Conservation (phyloP, 148 eudicot species). For the Cornus controversa region DNA sequence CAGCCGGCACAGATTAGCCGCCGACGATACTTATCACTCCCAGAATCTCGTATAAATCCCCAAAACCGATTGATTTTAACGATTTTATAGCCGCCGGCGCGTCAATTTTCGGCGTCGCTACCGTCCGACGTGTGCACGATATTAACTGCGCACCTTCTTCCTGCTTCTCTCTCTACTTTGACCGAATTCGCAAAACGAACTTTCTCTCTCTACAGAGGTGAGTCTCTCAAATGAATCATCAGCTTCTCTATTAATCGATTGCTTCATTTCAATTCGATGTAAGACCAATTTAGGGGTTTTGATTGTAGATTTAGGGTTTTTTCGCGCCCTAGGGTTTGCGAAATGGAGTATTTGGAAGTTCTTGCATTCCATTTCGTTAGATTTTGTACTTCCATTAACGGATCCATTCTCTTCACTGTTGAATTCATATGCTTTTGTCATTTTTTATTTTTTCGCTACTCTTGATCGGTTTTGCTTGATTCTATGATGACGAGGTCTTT, state of each 20-base stretch:
- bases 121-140: slow-evolving; percentile 21
- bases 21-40: slow-evolving; percentile 10
- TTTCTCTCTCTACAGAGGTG: slow-evolving; percentile 10
- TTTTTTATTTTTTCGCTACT: slow-evolving; percentile 5
- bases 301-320: slow-evolving; percentile 27
- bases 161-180: background rate
- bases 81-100: slow-evolving; percentile 7
- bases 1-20: slow-evolving; percentile 17
- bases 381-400: slow-evolving; percentile 20
- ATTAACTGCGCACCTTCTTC: slow-evolving; percentile 13
- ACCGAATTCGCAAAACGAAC: slow-evolving; percentile 6
- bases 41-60: slow-evolving; percentile 5
- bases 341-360: slow-evolving; percentile 18
- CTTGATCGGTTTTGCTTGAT: slow-evolving; percentile 5
- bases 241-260: slow-evolving; percentile 12
- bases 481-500: background rate
- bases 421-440: slow-evolving; percentile 5
- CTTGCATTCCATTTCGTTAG: slow-evolving; percentile 13
- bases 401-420: slow-evolving; percentile 40
- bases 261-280: background rate
- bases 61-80: background rate
- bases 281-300: slow-evolving; percentile 36
- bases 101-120: slow-evolving; percentile 22
- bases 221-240: slow-evolving; percentile 8
- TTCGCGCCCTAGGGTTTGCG: slow-evolving; percentile 18